Base-by-base conservation (phyloP, 75 land plant species). In the Ceratopteris richardii region DNA sequence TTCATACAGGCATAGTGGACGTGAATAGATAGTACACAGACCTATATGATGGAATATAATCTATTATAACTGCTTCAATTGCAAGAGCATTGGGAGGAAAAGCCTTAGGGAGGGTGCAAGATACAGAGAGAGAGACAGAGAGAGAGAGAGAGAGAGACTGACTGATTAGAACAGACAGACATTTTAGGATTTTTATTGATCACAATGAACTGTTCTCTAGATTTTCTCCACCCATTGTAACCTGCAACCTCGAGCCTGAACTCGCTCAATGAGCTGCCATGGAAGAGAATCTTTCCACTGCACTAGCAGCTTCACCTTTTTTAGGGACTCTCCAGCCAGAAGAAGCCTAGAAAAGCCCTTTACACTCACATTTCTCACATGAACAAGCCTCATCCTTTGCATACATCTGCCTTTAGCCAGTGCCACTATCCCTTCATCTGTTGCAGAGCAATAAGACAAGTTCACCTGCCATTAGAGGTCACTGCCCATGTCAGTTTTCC, bases 161-260 rank as follows among this genome's bases (percentile, higher is more conserved):
- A n/a, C n/a, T n/a, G n/a, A n/a, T n/a, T n/a, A n/a, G n/a, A n/a
- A n/a, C n/a, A n/a, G n/a, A n/a, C n/a, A n/a, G n/a, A n/a, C n/a
- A n/a, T n/a, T n/a, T n/a, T n/a, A n/a, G n/a, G n/a, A n/a, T n/a
- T n/a, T n/a, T n/a, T n/a, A n/a, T n/a, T n/a, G n/a, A n/a, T n/a
- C n/a, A n/a, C n/a, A n/a, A n/a, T n/a, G n/a, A n/a, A n/a, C n/a
- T n/a, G n/a, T n/a, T n/a, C n/a, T 33, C 9, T 33, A 33, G 7
- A 33, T 4, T 33, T 87, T 84, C 2, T 88, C 76, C 74, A 83
- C 82, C 94, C 94, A 92, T 5, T 69, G 80, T 44, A 92, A 73
- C 19, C 36, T 44, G 51, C 84, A 88, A 16, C 94, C 97, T 12
- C 95, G 93, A 29, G 74, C 60, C 59, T 92, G 80, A 27, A 88